Evolutionary conservation across 768 basidiomycete species (phyloP).

Genomic region (Mycena maculata): DNA sequence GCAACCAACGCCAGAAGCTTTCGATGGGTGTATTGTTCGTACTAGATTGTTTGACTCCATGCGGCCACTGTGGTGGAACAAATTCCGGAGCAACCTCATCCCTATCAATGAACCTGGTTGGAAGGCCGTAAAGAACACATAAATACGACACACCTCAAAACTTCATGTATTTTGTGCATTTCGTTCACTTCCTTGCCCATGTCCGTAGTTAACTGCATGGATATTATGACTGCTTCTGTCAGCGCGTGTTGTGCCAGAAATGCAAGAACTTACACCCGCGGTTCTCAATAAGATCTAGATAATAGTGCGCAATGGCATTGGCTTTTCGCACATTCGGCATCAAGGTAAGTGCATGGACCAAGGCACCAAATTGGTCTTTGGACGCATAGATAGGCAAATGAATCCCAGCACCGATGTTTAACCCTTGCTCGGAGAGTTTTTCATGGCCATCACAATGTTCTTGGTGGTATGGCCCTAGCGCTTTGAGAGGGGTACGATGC

Average conservation of each 20-base stretch:
- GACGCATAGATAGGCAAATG: constrained; percentile 8
- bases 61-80: neutral
- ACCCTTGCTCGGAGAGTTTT: neutral
- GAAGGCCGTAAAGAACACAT: too few relatives aligned
- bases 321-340: constrained; percentile 7
- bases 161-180: neutral
- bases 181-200: neutral
- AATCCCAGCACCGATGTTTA: neutral
- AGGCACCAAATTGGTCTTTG: neutral
- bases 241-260: neutral
- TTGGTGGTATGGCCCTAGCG: neutral
- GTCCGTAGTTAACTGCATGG: neutral
- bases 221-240: neutral
- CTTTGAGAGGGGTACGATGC: constrained; percentile 10
- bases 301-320: neutral
- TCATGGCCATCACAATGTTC: constrained; percentile 1
- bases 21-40: constrained; percentile 14
- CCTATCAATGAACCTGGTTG: neutral
- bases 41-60: constrained; percentile 1
- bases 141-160: neutral
- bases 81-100: neutral
- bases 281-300: neutral
- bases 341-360: neutral
- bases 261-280: neutral
- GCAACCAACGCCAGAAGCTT: neutral